Evolutionary conservation across 306 rosid species (phyloP).

Genomic region (Citrullus colocynthis): DNA sequence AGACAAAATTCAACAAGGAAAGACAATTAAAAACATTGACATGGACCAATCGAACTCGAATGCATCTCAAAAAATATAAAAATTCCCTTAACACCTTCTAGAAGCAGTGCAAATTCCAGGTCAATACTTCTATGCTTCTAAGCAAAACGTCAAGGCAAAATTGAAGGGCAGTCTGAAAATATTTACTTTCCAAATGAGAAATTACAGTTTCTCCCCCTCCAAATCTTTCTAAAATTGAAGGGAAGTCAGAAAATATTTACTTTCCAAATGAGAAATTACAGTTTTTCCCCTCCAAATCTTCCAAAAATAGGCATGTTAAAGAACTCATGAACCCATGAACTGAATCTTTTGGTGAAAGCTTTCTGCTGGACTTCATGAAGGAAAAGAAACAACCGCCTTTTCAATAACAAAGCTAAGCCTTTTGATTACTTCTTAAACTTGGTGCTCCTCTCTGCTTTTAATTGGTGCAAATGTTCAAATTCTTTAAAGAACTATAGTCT

Average conservation of each 20-base stretch:
- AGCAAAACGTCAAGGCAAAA: neutral
- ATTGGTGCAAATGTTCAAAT: neutral
- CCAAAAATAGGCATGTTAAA: neutral
- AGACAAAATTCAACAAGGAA: neutral
- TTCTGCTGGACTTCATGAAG: neutral
- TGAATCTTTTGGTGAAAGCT: neutral
- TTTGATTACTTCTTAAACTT: neutral
- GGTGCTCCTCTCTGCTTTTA: neutral
- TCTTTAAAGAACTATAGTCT: neutral
- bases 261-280: neutral
- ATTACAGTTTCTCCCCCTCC: neutral
- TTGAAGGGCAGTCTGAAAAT: neutral
- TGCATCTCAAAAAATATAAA: neutral
- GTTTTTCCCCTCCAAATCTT: neutral
- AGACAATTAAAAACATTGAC: neutral
- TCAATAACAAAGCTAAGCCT: neutral
- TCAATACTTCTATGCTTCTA: neutral
- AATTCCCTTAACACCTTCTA: neutral
- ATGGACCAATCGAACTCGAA: neutral
- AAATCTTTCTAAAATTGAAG: neutral
- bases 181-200: neutral
- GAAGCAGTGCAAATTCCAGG: neutral
- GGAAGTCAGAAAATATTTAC: neutral
- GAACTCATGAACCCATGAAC: neutral
- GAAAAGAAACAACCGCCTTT: neutral